phyloP scores from a whole-genome alignment of 108 stramenopile genomes.

The Cyclotella choctawhatcheeana region DNA sequence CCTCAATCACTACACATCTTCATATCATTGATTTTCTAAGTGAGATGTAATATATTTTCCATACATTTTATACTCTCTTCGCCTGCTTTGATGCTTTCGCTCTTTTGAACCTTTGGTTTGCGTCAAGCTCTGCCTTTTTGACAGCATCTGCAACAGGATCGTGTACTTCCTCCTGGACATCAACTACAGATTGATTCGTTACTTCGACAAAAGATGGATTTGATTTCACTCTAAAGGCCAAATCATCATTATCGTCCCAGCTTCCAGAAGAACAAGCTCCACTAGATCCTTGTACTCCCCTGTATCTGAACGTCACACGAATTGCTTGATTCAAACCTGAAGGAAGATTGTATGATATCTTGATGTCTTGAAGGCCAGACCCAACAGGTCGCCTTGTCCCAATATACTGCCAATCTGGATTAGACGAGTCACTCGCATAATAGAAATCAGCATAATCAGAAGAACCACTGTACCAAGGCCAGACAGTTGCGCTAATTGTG shows the following conservation, averaged over 20 bases:
- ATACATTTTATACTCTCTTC: no score
- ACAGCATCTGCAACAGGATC: no score
- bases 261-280: conserved; percentile 8
- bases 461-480: conserved; percentile 7
- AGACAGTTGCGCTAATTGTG: conserved; percentile 24
- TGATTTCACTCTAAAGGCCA: conserved; percentile 8
- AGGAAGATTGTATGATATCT: conserved; percentile 17
- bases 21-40: no score
- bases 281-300: neutral
- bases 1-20: no score
- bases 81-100: no score
- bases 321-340: conserved; percentile 19
- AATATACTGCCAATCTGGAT: conserved; percentile 14
- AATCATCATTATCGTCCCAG: conserved; percentile 23
- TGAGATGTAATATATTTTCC: no score
- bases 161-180: no score
- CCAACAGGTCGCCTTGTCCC: conserved; percentile 12
- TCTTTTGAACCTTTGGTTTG: no score
- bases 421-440: conserved; percentile 6
- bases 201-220: neutral
- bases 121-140: no score
- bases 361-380: neutral
- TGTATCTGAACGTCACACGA: conserved; percentile 27
- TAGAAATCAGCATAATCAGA: conserved; percentile 26
- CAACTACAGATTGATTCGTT: no score